Evolutionary conservation across 2,329 filamentous ascomycete genomes (phyloP), one percentile per base, ranked within the genome.

Genomic region (Botrytis aclada): DNA sequence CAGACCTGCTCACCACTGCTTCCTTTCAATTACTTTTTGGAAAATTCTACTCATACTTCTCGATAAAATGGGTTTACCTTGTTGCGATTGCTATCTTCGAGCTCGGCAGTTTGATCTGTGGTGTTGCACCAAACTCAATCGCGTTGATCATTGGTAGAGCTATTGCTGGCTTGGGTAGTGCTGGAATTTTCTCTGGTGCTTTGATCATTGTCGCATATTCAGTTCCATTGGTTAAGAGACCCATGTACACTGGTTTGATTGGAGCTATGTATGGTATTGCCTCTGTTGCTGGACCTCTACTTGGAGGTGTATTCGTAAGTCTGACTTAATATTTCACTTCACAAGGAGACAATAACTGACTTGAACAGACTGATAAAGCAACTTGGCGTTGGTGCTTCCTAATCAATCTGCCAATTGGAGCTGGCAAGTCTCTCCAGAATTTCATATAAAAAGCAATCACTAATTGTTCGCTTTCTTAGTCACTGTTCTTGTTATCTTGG

Each of bases 251-350:
- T 22, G 72, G 70, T 6, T 22, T 76, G 2, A 56, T 76, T 39
- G 73, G 74, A 25, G 74, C 73, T 16, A 87, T 92, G 0, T 92
- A 90, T 90, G 76, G 73, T 16, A 71, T 76, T 41, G 74, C 75
- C 43, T 65, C 72, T 65, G 67, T 74, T 67, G 29, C 74, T 73
- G 75, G 79, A 70, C 81, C 81, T 18, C 63, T 82, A 6, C 60
- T 82, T 43, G 81, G 81, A 20, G 81, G 81, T 60, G 77, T 76
- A 4, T 79, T 82, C 43, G 80, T 78, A 2, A 67, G 74, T 67
- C 61, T 34, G 12, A 20, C 34, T 20, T 43, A 34, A 18, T 22
- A 34, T 25, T 54, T 45, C 60, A 39, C 54, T 54, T 54, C 41
- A 39, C 45, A 45, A 47, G 43, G 12, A 54, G 22, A n/a, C 22